Base-by-base conservation (phyloP, 2,329 filamentous ascomycete species). In the Hirsutella minnesotensis region DNA sequence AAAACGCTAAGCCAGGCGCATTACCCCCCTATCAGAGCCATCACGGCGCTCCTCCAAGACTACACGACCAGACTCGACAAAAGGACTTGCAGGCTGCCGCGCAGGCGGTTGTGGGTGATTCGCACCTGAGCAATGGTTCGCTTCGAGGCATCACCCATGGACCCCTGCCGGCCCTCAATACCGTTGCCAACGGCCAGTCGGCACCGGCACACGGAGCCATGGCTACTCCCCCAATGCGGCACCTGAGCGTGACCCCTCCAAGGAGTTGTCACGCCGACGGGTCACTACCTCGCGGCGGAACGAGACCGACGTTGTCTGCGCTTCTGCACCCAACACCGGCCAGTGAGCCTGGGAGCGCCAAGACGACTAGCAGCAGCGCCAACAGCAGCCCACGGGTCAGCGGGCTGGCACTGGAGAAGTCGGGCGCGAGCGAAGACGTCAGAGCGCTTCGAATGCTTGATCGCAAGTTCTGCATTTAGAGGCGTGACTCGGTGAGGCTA, bases 371-470 rank as follows among this genome's bases (percentile, higher is more conserved):
- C 53, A 64, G 49, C 49, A 68, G 68, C 51, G 65, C 63, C 8
- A 56, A 56, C 48, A 75, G 69, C 50, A 64, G 58, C 41, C 58
- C 59, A 7, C 56, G 60, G 40, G 45, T 52, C 18, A 53, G 45
- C 30, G 54, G 47, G 19, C 41, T 53, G 15, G 53, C 51, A 16
- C 49, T 51, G 9, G 60, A 63, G 39, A 58, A 59, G 45, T 51
- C 54, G 21, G 72, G 69, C 5, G 77, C 75, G 39, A 65, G 71
- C 16, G 81, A 85, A 56, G 82, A 86, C 50, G 72, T 72, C 47
- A 68, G 79, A 49, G 80, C 79, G 2, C 59, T 86, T 38, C 70
- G 77, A 48, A 78, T 83, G 55, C 64, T 86, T 40, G 77, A 86
- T 58, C 67, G 70, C 49, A 75, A 74, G 51, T 75, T 76, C 51